Base-by-base conservation (phyloP, 306 rosid genomes). In the Castanea sativa region DNA sequence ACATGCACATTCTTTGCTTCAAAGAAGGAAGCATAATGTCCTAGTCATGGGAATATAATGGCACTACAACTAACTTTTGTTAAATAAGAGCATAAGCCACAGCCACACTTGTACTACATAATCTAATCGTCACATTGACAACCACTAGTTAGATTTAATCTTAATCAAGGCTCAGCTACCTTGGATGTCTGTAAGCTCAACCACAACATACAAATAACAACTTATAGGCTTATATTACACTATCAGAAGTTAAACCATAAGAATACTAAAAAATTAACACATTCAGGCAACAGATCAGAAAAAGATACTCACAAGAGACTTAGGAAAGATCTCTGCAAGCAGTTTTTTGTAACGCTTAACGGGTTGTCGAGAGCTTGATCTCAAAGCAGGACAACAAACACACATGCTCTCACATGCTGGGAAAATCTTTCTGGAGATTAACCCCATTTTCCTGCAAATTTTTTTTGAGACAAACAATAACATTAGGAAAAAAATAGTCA, bases 391-490 rank as follows among this genome's bases (percentile, higher is more conserved):
- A 81, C 99, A 96, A 76, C 99, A 96, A 55, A 93, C 92, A 83
- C 99, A 96, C 97, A 96, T 93, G 83, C 82, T 90, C 79, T 84
- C 98, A 82, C 99, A 96, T 64, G 98, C 97, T 23, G 99, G 99
- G 84, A 96, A 93, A 74, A 96, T 83, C 89, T 84, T 96, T 88
- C 97, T 79, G 27, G 99, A 96, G 81, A 96, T 87, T 73, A 96
- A 41, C 71, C 99, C 99, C 99, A 96, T 96, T 83, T 82, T 13
- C 85, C 94, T 90, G 86, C 81, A 85, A 33, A 71, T 79, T 56
- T 70, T 71, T 71, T 63, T 70, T 71, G 72, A 41, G 43, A 55
- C 4, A 49, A 79, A 53, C 51, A 56, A 76, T 53, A 59, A 4
- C 56, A 76, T 79, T 73, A 60, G 3, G 1, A 71, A 60, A 82